These are phyloP conservation scores for Trichoderma sp. DNA, from an alignment of 2,329 filamentous ascomycete species.

Conservation along the genomic window DNA sequence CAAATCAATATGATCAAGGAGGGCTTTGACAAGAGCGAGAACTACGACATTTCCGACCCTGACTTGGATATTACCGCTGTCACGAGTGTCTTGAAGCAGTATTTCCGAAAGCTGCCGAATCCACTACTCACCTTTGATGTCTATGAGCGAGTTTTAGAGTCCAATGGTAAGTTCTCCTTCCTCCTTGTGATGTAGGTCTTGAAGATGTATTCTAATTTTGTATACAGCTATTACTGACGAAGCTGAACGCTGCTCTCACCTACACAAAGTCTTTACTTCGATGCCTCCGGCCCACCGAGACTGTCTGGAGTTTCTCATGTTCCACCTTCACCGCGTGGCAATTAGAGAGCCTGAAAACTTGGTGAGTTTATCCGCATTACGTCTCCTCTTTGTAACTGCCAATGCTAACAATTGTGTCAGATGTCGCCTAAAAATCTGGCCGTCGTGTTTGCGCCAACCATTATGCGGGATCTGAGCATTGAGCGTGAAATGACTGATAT, in stretches of 20 bases:
- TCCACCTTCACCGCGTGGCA: slow-evolving; percentile 87
- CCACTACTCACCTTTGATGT: slow-evolving; percentile 90
- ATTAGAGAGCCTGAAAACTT: slow-evolving; percentile 81
- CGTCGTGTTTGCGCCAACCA: slow-evolving; percentile 96
- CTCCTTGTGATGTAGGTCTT: background rate
- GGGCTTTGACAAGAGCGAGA: slow-evolving; percentile 83
- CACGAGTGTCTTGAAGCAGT: slow-evolving; percentile 94
- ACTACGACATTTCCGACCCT: slow-evolving; percentile 91
- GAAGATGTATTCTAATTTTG: slow-evolving; percentile 14
- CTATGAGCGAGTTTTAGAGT: slow-evolving; percentile 86
- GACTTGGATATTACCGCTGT: slow-evolving; percentile 95
- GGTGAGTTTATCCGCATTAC: slow-evolving; percentile 49
- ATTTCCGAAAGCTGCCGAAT: slow-evolving; percentile 88
- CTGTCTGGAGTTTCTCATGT: slow-evolving; percentile 89
- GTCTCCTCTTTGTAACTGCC: background rate
- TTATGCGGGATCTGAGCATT: slow-evolving; percentile 88
- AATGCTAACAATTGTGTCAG: slow-evolving; percentile 42
- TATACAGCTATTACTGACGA: slow-evolving; percentile 63
- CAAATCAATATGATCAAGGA: slow-evolving; percentile 89
- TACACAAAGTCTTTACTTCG: slow-evolving; percentile 73
- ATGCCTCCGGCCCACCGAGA: slow-evolving; percentile 84
- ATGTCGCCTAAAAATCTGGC: slow-evolving; percentile 97
- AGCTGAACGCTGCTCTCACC: slow-evolving; percentile 67
- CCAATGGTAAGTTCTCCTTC: slow-evolving; percentile 59
- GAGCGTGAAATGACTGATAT: slow-evolving; percentile 97